Evolutionary conservation across 2,329 filamentous ascomycete species (phyloP), one percentile per base, ranked within the genome.

Genomic region (Alternaria novae-zelandiae): DNA sequence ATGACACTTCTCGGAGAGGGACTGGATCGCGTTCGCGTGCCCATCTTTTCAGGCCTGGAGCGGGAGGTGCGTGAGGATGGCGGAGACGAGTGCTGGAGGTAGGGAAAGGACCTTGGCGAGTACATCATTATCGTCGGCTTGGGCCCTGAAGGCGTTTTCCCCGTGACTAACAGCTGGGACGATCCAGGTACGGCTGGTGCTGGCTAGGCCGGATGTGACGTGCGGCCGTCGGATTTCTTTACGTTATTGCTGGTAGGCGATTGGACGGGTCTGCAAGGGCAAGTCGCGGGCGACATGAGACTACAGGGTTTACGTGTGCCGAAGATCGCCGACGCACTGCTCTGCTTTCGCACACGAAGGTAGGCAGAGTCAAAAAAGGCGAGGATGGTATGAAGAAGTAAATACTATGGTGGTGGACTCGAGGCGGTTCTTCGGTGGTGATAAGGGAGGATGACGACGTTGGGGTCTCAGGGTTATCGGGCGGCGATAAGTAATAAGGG

Each of bases 51-150:
- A 15, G 69, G 64, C 44, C 30, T 54, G 36, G 51, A 45, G 30
- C 28, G 63, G 15, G 60, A 66, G 44, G 59, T 63, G 57, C 70
- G 73, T 47, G 78, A 73, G 56, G 81, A 74, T 32, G 80, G 75
- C 58, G 77, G 72, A 58, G 75, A 53, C 11, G 49, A 71, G 49
- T 68, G 72, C n/a, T 76, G 74, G 32, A 76, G 70, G 72, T 82
- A 82, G 59, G 79, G 78, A 72, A 80, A 84, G 63, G 81, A 81
- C 69, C 81, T 79, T 71, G 82, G 81, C 71, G 83, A 82, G 59
- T 70, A 70, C 74, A 84, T 80, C 81, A 83, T 83, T 49, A 56
- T 59, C 17, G 45, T 53, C 69, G 69, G 63, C 54, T 64, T 70
- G 63, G 54, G 64, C 67, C 68, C 63, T 70, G 70, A 67, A 67